A percentile compares a stretch with the other conserved stretches of the same genome.
Conservation (phyloP, 2,329 filamentous ascomycete genomes). For the Falciphora oryzae region DNA sequence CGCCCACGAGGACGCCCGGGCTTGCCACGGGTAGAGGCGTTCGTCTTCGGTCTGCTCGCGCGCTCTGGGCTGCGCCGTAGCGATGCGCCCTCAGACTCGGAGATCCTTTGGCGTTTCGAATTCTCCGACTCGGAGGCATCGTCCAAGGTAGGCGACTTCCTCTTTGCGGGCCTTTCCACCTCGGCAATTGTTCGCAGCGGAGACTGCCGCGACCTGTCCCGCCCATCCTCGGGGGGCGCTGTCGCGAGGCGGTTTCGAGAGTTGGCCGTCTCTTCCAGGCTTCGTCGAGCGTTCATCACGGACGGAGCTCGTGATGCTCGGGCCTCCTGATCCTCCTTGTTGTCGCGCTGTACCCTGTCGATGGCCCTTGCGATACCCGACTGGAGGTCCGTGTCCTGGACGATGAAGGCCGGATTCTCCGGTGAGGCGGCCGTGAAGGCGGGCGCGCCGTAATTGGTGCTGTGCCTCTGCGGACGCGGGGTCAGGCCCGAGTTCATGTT, state of each 20-base stretch:
- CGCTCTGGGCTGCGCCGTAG: neutral
- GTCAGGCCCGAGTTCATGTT: slow-evolving; percentile 6
- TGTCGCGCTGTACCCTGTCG: slow-evolving; percentile 18
- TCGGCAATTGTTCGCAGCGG: neutral
- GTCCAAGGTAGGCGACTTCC: neutral
- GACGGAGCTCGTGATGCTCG: neutral
- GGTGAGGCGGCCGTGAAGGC: neutral
- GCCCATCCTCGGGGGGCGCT: neutral
- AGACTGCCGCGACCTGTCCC: neutral
- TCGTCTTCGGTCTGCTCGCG: neutral
- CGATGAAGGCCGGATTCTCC: slow-evolving; percentile 4
- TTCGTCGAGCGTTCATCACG: neutral
- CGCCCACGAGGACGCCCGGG: too few species aligned
- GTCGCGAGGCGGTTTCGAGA: neutral
- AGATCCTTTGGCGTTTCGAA: slow-evolving; percentile 8
- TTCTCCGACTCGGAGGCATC: neutral
- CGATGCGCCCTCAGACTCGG: neutral
- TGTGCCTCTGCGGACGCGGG: slow-evolving; percentile 7
- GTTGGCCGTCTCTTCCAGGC: neutral
- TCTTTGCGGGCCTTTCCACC: neutral
- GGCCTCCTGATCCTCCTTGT: slow-evolving; percentile 6
- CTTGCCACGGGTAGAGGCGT: neutral
- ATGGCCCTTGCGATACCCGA: slow-evolving; percentile 17
- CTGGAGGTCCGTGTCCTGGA: slow-evolving; percentile 18
- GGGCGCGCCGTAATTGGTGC: slow-evolving; percentile 8